Conservation (phyloP, 2,329 filamentous ascomycete genomes). For the Claviceps arundinis region DNA sequence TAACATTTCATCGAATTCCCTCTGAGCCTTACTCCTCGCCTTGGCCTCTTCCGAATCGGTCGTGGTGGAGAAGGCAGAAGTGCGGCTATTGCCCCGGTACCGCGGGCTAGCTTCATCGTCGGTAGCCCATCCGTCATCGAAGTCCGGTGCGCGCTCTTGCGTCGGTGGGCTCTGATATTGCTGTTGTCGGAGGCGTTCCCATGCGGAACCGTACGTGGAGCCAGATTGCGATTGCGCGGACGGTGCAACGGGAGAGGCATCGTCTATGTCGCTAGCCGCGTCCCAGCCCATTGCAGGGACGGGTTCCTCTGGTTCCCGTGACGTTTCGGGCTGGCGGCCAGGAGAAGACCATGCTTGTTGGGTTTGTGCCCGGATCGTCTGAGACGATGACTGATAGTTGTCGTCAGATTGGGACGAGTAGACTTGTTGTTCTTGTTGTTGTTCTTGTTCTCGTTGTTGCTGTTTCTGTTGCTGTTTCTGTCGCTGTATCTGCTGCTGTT, state of each 20-base stretch:
- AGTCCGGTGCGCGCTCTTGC: constrained; percentile 8
- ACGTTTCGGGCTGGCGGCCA: constrained; percentile 5
- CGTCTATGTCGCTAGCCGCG: constrained; percentile 20
- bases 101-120: constrained; percentile 14
- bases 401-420: constrained; percentile 3
- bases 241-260: constrained; percentile 30
- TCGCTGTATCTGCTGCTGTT: neutral
- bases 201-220: constrained; percentile 21
- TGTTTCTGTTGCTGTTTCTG: neutral
- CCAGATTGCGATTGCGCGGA: constrained; percentile 14
- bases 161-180: constrained; percentile 18
- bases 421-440: constrained; percentile 4
- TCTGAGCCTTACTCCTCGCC: constrained; percentile 33
- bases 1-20: constrained; percentile 35
- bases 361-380: constrained; percentile 1
- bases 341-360: constrained; percentile 8
- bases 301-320: constrained; percentile 2
- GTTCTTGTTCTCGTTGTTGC: constrained; percentile 5
- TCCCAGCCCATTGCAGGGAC: constrained; percentile 11
- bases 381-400: constrained; percentile 1
- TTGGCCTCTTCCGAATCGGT: constrained; percentile 23
- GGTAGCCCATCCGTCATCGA: constrained; percentile 7
- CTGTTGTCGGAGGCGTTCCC: constrained; percentile 32
- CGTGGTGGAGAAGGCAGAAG: constrained; percentile 21
- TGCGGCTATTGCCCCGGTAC: constrained; percentile 10